Evolutionary conservation across 2,329 filamentous ascomycete species (phyloP).

Genomic region (Didymella keratinophila): DNA sequence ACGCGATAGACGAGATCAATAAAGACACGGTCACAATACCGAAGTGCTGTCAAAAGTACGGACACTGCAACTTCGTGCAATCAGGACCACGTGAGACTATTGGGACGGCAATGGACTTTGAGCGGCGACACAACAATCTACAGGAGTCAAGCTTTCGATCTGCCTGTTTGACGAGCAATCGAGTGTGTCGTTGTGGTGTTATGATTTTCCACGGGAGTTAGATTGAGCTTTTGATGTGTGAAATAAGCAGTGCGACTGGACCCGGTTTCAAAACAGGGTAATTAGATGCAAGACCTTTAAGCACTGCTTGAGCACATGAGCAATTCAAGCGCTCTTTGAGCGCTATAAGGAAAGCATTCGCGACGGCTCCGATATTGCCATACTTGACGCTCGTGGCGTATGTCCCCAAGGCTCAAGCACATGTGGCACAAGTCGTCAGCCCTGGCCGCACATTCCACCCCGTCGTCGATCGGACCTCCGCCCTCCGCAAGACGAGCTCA

Average conservation of each 20-base stretch:
- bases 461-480: slow-evolving; percentile 8
- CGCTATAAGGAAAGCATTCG: too few relatives aligned
- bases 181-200: neutral
- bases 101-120: neutral
- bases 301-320: too few relatives aligned
- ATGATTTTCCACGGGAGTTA: neutral
- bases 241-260: neutral
- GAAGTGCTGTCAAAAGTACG: slow-evolving; percentile 35
- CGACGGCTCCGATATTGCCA: too few relatives aligned
- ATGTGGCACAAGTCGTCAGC: neutral
- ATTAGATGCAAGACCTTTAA: too few relatives aligned
- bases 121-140: neutral
- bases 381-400: too few relatives aligned
- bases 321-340: too few relatives aligned
- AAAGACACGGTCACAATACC: slow-evolving; percentile 15
- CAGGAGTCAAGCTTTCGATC: neutral
- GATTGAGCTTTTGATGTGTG: neutral
- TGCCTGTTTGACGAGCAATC: neutral
- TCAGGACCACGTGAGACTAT: neutral
- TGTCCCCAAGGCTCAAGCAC: too few relatives aligned
- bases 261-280: too few relatives aligned
- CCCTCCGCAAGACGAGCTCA: slow-evolving; percentile 4
- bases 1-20: slow-evolving; percentile 24
- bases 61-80: neutral
- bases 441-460: neutral